Evolutionary conservation across 768 basidiomycete species (phyloP), one percentile per base, ranked within the genome.

Genomic region (Termitomyces sp.): DNA sequence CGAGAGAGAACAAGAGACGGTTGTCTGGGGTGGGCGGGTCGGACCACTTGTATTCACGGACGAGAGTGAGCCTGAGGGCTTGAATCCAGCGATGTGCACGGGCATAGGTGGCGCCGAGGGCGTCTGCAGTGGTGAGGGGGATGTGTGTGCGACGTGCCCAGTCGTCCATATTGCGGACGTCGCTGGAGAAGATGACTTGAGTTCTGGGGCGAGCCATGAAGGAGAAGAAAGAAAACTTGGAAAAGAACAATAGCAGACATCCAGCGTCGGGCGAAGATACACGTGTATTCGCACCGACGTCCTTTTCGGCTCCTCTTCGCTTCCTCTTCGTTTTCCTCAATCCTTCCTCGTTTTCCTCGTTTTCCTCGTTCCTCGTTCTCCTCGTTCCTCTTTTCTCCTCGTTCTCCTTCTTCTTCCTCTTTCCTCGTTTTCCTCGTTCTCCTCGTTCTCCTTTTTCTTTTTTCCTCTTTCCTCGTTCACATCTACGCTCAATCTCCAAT

Each of bases 101-200:
- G 47, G 89, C 87, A 69, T 93, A 93, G 51, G 85, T 87, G 12
- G 83, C 81, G 19, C 88, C 88, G 53, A 93, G 74, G 30, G 88
- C 87, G 61, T 91, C 90, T 49, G 88, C 90, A 51, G 85, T 90
- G 61, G 88, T 90, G 58, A 93, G 77, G 42, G 88, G 88, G 48
- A 93, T 90, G 66, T 82, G 77, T 0, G 90, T 90, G 56, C 89
- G 82, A 53, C 73, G 76, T 0, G 90, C 87, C 90, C 90, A 93
- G 56, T 78, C 84, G 70, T 90, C 87, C 85, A 93, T 88, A 67
- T 86, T 84, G 55, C 77, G 76, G 67, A 92, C 87, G 64, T 89
- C 84, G 68, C 83, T 84, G 60, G 87, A 89, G 68, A 91, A 92
- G 58, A 86, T 77, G 68, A 91, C 81, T 65, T 88, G 81, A 42